Conservation (phyloP, 2,329 filamentous ascomycete genomes). For the Curvularia lunata region DNA sequence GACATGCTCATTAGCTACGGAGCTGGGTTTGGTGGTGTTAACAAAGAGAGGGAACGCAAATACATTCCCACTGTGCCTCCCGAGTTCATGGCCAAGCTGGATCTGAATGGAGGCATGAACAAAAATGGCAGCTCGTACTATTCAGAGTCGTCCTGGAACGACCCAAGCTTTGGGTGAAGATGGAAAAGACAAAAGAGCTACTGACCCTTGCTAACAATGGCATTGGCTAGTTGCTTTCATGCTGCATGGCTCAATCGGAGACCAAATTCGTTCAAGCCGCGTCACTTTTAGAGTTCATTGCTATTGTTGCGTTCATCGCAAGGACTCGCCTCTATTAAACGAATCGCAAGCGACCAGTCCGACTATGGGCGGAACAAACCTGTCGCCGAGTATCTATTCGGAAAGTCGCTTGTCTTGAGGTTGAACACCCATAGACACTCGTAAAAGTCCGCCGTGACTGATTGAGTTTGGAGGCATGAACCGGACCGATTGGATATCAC, state of each 20-base stretch:
- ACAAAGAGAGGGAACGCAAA: conserved; percentile 88
- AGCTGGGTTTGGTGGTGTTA: conserved; percentile 90
- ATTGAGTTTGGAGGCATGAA: not conserved
- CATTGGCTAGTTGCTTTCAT: conserved; percentile 11
- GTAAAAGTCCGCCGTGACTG: not conserved
- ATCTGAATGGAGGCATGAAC: conserved; percentile 58
- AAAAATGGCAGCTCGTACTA: conserved; percentile 42
- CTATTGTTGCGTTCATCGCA: not conserved
- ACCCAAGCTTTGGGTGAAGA: conserved; percentile 44
- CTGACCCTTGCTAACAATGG: conserved; percentile 12
- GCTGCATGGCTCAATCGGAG: conserved; percentile 12
- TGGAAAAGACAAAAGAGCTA: not conserved
- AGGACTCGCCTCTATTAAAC: not conserved
- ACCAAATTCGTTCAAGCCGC: conserved; percentile 8
- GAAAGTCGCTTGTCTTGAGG: not conserved
- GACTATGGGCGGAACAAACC: not conserved
- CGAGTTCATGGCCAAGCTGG: conserved; percentile 89
- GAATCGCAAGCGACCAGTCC: not conserved
- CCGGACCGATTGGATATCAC: conserved; percentile 7
- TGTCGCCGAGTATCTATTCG: not conserved
- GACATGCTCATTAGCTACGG: conserved; percentile 98
- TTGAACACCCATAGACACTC: not conserved
- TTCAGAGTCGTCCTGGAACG: conserved; percentile 42
- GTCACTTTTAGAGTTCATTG: not conserved
- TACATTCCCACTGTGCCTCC: conserved; percentile 95